These are phyloP conservation scores for Alternaria consortialis DNA, from an alignment of 2,329 filamentous ascomycete species.

Conservation along the genomic window DNA sequence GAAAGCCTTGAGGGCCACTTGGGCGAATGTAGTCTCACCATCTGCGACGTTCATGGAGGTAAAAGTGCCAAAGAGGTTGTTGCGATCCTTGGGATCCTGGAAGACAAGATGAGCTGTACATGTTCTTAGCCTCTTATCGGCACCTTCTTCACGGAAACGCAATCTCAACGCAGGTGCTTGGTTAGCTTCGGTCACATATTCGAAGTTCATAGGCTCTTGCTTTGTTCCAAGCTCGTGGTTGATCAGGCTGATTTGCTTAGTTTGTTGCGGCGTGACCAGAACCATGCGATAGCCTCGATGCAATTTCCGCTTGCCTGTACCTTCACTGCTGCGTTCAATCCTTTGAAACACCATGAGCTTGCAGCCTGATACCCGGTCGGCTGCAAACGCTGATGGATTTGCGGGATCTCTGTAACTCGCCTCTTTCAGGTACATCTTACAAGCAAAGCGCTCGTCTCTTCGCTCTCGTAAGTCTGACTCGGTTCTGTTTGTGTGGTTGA, in stretches of 20 bases:
- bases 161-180: constrained; percentile 75
- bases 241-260: constrained; percentile 79
- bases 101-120: constrained; percentile 83
- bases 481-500: constrained; percentile 82
- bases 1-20: constrained; percentile 72
- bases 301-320: constrained; percentile 73
- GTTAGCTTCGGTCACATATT: constrained; percentile 67
- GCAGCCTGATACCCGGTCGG: constrained; percentile 75
- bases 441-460: constrained; percentile 74
- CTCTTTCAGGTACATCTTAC: constrained; percentile 72
- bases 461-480: constrained; percentile 74
- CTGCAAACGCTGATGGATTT: constrained; percentile 76
- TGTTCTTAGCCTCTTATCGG: constrained; percentile 55
- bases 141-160: constrained; percentile 68
- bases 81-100: constrained; percentile 73
- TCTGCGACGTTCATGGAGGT: constrained; percentile 74
- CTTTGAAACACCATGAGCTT: constrained; percentile 80
- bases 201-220: constrained; percentile 76
- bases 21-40: constrained; percentile 74
- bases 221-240: constrained; percentile 71
- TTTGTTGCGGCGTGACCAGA: constrained; percentile 78
- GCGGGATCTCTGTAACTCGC: constrained; percentile 84
- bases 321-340: constrained; percentile 72
- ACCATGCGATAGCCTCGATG: constrained; percentile 83
- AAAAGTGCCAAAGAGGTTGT: constrained; percentile 75